Base-by-base conservation (phyloP, 768 basidiomycete genomes). In the Boletales sp. region DNA sequence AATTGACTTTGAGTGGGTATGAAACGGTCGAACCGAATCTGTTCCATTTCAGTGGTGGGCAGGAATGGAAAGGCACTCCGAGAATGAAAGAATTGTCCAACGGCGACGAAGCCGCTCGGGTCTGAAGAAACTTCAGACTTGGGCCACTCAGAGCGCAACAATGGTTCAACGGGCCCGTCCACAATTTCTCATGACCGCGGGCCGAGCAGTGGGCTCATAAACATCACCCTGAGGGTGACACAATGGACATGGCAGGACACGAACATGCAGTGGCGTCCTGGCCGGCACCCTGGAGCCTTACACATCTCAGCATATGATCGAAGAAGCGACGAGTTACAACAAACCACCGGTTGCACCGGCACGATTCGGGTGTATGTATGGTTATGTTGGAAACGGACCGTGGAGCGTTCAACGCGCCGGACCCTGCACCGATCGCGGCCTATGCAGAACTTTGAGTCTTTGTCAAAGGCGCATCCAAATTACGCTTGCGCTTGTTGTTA, bases 241-340 rank as follows among this genome's bases (percentile, higher is more conserved):
- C 41, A 32, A 41, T 41, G 44, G 39, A 39, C 31, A 53, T 46
- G 50, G 43, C 44, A 44, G 43, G 17, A 53, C 32, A 21, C 49
- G 32, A 62, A 58, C 59, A 62, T 34, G 57, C 55, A 55, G 63
- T 53, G 55, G 63, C 63, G 53, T 59, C 50, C 53, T 53, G 10
- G 57, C 21, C 21, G 21, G 21, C 21, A 36, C 57, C 49, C 60
- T 53, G 49, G 44, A 36, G 14, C 5, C 39, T 13, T 45, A 55
- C 44, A 19, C 44, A 44, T 49, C 44, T 49, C 31, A 40, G 21
- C 48, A 48, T 53, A 17, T 19, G 56, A 51, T 50, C 39, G 46
- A 56, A 40, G 52, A 55, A 41, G 51, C 45, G 49, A 53, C 33
- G 21, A 21, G 21, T 21, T 21, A 21, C 21, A 7, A 43, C 62